Evolutionary conservation across 129 eudicot genomes (phyloP), one percentile per base, ranked within the genome.

Genomic region (Deinandra increscens): DNA sequence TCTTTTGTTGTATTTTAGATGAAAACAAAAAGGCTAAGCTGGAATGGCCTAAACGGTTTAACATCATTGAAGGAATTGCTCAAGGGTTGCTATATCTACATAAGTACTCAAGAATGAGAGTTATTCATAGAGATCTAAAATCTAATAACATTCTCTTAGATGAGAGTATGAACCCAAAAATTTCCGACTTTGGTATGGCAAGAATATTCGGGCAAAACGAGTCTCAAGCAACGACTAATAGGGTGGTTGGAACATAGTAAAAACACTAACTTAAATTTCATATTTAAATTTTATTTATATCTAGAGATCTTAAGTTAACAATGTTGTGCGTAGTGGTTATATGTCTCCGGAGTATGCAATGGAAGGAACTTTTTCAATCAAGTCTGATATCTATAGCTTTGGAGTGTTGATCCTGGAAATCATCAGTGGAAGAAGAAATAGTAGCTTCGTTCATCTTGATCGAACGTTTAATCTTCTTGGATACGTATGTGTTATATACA

Each of bases 121-220:
- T 87, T 23, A 84, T 87, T 50, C 87, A 87, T n/a, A 84, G 90
- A 56, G 86, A 84, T 69, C 78, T 87, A 11, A 87, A 87, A 64
- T 78, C 87, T 26, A 39, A 39, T 26, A 60, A 60, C 65, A 39
- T 62, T 15, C 23, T 62, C 9, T 62, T 62, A 62, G 68, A 62
- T 38, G 68, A 62, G 48, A 17, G 12, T 39, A 62, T 62, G 68
- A 36, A 9, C n/a, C 68, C 68, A 1, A 62, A 62, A 33, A 38
- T 62, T 38, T 62, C 68, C 4, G 68, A 62, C 38, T 62, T 62
- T 62, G 68, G 68, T 18, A 62, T 62, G 68, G 68, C 68, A 39
- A 62, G 68, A 62, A 62, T 62, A 9, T 62, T 62, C 33, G 38
- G 38, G 1, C n/a, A 62, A 17, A 62, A 62, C 15, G 50, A 62